A percentile compares a stretch with the other conserved stretches of the same genome.
phyloP scores from a whole-genome alignment of 306 rosid genomes.

The Ormosia emarginata region DNA sequence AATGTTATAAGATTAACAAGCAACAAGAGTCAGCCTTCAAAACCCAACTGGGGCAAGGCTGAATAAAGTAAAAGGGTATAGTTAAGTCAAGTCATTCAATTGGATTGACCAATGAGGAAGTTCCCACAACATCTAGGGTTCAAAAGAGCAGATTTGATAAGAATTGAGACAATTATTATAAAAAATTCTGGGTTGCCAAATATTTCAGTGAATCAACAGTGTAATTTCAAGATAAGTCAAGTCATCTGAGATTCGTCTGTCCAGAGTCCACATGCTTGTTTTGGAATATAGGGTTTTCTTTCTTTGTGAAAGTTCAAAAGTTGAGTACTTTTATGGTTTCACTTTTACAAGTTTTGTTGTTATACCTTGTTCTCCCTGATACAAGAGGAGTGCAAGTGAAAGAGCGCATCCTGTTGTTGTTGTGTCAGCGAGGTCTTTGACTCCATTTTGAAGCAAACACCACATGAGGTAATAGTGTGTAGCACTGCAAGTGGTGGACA shows the following conservation, averaged over 20 bases:
- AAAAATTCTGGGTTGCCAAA: constrained; percentile 23
- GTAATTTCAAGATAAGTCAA: constrained; percentile 28
- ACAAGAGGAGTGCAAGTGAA: constrained; percentile 96
- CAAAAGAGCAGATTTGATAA: constrained; percentile 24
- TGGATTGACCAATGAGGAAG: constrained; percentile 6
- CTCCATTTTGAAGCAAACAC: constrained; percentile 99
- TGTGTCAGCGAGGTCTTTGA: constrained; percentile 73
- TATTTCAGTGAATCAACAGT: neutral
- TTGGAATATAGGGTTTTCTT: constrained; percentile 8
- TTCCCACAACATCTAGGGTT: constrained; percentile 21
- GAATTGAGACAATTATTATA: constrained; percentile 29
- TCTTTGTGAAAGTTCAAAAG: neutral
- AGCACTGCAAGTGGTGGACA: constrained; percentile 99
- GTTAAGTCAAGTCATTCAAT: neutral
- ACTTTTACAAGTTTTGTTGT: constrained; percentile 17
- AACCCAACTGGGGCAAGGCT: neutral
- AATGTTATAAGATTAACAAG: constrained; percentile 3
- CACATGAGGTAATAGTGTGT: constrained; percentile 73
- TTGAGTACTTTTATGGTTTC: neutral
- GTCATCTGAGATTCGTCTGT: constrained; percentile 39
- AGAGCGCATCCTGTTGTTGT: constrained; percentile 59
- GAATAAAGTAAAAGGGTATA: too few relatives aligned
- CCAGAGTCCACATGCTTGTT: constrained; percentile 42
- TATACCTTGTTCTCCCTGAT: constrained; percentile 96
- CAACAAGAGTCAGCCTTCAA: neutral